phyloP scores from a whole-genome alignment of 2,329 filamentous ascomycete genomes.

The Sporothrix dimorphospora region DNA sequence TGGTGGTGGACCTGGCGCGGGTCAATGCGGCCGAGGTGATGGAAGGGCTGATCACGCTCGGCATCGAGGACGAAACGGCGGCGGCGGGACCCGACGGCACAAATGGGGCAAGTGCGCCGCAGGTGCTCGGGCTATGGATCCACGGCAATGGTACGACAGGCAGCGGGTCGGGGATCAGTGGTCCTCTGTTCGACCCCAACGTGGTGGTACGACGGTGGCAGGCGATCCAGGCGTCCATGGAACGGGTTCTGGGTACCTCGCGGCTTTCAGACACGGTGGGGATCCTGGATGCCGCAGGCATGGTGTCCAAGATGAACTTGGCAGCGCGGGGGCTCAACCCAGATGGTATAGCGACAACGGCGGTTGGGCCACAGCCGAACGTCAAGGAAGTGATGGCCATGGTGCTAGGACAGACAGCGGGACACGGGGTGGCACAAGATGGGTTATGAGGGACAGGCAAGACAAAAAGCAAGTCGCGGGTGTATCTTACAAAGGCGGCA shows the following conservation, averaged over 20 bases:
- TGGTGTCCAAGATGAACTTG: slow-evolving; percentile 17
- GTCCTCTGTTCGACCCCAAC: slow-evolving; percentile 32
- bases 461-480: not conserved
- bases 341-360: slow-evolving; percentile 48
- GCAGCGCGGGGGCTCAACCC: slow-evolving; percentile 21
- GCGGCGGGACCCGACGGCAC: not conserved
- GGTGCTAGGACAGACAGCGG: slow-evolving; percentile 25
- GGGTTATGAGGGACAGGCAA: not conserved
- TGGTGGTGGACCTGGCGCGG: slow-evolving; percentile 65
- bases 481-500: not conserved
- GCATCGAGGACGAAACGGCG: slow-evolving; percentile 22
- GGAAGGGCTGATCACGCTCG: slow-evolving; percentile 47
- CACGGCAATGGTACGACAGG: slow-evolving; percentile 42
- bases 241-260: slow-evolving; percentile 20
- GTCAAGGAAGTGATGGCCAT: slow-evolving; percentile 46
- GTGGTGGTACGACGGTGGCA: slow-evolving; percentile 50
- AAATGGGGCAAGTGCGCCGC: slow-evolving; percentile 33
- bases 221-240: slow-evolving; percentile 36
- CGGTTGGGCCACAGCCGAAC: slow-evolving; percentile 49
- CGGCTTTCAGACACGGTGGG: slow-evolving; percentile 23
- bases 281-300: slow-evolving; percentile 27
- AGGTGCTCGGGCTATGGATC: slow-evolving; percentile 59
- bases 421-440: not conserved
- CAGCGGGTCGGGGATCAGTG: slow-evolving; percentile 17
- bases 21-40: slow-evolving; percentile 67